Base-by-base conservation (phyloP, 192 early-diverging fungal species). In the Coemansia sp. region DNA sequence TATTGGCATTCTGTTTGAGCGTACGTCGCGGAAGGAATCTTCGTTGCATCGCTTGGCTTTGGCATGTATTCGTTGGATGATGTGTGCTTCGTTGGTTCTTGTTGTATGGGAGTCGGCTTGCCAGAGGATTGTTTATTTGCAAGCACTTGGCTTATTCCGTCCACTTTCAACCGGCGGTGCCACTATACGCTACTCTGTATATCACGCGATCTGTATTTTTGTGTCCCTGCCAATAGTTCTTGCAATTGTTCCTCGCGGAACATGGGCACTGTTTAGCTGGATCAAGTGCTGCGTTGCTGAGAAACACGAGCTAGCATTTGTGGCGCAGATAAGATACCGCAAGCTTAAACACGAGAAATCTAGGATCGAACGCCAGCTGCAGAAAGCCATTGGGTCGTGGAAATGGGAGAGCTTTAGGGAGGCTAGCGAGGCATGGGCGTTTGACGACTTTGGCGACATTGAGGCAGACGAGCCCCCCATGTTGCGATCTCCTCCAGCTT, bases 231-330 rank as follows among this genome's bases (percentile, higher is more conserved):
- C 78, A 7, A 63, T 52, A 8, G 78, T 81, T 5, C 73, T 76
- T 10, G 63, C 48, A 13, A 68, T 76, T 41, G 67, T 70, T 48
- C 78, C 78, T 9, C 78, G 73, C 21, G 78, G 78, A 13, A 76
- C 78, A 22, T 81, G 78, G 78, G 78, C 78, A 8, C 48, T 81
- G 66, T 76, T 81, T 32, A 65, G 47, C 16, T 81, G 78, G 78
- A 67, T 81, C 37, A 65, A 61, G 26, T 68, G 69, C 61, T 76
- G 73, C 8, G 67, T 81, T 42, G 67, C 70, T 16, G 73, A 73
- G 57, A 70, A 63, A n/a, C 69, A 64, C 5, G 73, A 70, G 60
- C 19, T 72, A 21, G 73, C 70, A 3, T 67, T 59, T n/a, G 26
- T 51, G 47, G 70, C 78, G 16, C 49, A 48, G 54, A 15, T 26